phyloP scores from a whole-genome alignment of 2,329 filamentous ascomycete genomes.

The Grosmannia serpens region DNA sequence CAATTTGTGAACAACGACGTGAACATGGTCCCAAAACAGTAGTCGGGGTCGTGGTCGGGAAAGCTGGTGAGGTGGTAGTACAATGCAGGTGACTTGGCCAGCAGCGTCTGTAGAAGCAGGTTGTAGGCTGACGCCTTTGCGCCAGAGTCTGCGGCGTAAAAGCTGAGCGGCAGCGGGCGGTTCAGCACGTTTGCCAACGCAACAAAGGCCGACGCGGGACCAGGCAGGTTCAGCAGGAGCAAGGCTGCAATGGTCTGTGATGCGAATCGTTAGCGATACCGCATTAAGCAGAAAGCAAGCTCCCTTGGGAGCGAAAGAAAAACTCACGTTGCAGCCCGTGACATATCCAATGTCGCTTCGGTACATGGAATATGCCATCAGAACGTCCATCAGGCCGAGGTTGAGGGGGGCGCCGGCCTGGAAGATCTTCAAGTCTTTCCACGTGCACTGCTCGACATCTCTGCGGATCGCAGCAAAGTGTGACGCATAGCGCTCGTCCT shows the following conservation, averaged over 20 bases:
- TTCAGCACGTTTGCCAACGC: constrained; percentile 68
- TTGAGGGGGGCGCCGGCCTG: constrained; percentile 55
- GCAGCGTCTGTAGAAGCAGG: constrained; percentile 54
- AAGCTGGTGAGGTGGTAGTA: constrained; percentile 51
- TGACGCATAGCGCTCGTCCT: constrained; percentile 42
- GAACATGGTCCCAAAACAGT: constrained; percentile 51
- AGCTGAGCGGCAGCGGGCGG: constrained; percentile 61
- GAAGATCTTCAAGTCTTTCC: constrained; percentile 64
- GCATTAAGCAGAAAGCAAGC: neutral
- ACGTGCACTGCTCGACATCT: constrained; percentile 54
- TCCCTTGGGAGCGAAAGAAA: neutral
- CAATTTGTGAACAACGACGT: constrained; percentile 51
- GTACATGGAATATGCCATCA: constrained; percentile 73
- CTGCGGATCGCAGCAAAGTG: constrained; percentile 54
- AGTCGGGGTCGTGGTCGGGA: constrained; percentile 32
- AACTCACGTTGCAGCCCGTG: constrained; percentile 61
- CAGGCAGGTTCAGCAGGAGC: constrained; percentile 58
- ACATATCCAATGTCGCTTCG: constrained; percentile 71
- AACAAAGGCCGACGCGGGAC: constrained; percentile 53
- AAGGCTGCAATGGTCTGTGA: constrained; percentile 58
- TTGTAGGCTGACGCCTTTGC: constrained; percentile 59
- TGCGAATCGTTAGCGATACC: neutral
- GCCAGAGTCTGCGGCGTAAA: constrained; percentile 58
- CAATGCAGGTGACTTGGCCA: constrained; percentile 51
- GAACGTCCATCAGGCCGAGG: constrained; percentile 55